Evolutionary conservation across 768 basidiomycete genomes (phyloP), one percentile per base, ranked within the genome.

Genomic region (Cytidiella melzeri): DNA sequence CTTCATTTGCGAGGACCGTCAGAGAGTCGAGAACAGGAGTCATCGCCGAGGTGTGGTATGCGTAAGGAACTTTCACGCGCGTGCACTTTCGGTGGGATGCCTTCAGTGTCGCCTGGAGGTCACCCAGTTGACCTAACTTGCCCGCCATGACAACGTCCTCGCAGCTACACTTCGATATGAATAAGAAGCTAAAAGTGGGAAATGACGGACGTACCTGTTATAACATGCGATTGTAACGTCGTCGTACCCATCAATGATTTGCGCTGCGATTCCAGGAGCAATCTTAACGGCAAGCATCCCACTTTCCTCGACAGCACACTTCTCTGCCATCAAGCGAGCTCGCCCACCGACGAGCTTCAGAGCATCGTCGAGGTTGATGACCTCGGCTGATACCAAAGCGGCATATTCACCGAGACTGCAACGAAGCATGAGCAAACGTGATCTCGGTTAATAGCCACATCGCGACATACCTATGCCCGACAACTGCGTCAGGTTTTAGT

Each of bases 331-430:
- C 12, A 83, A 64, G n/a, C 73, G 72, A 5, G 75, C 80, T 38
- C 85, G 72, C 38, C 66, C 67, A 2, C 79, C 81, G 36, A 87
- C 73, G 21, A 87, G 61, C 3, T 66, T 62, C 12, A 89, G 68
- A 3, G 80, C 84, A 13, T 75, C 77, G 52, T 75, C 67, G 15
- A 87, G 64, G 0, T 71, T 69, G 12, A 89, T 56, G 1, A 84
- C 77, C 1, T 70, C 75, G 0, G 85, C 79, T n/a, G 73, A 66
- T 15, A 81, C 80, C 36, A 88, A 73, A 11, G 83, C 86, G 6
- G 79, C 80, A 47, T 85, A 88, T 67, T 89, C 87, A 36, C 87
- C 87, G 15, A 89, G 71, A 62, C 87, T 89, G 51, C n/a, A 40
- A 7, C 30, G 30, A 34, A 34, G 30, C 9, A 7, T 34, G 15